phyloP scores from a whole-genome alignment of 2,329 filamentous ascomycete species.

The Xylariaceae sp. region DNA sequence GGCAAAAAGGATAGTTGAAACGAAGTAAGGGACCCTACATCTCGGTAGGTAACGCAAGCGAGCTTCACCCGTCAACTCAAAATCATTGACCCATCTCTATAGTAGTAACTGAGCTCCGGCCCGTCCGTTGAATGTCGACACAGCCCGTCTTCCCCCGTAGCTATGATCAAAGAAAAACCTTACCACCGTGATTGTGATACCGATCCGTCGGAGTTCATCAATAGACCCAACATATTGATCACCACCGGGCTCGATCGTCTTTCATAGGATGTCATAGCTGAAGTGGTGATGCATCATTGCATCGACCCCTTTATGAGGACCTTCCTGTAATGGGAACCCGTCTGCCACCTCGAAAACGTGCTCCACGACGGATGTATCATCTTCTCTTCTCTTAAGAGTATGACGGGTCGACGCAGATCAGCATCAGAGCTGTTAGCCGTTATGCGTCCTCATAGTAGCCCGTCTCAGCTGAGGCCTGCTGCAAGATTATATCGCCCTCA shows the following conservation, averaged over 20 bases:
- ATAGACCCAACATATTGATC: constrained; percentile 7
- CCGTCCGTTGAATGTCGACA: neutral
- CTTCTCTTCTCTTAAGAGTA: constrained; percentile 16
- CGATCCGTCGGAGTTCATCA: constrained; percentile 7
- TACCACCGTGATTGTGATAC: constrained; percentile 10
- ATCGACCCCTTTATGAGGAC: constrained; percentile 11
- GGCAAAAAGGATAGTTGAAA: neutral
- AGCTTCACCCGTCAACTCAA: neutral
- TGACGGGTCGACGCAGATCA: constrained; percentile 11
- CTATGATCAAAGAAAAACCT: constrained; percentile 9
- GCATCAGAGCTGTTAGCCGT: constrained; percentile 6
- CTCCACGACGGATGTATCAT: constrained; percentile 19
- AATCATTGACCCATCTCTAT: neutral
- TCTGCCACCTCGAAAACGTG: constrained; percentile 11
- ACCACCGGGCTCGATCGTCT: constrained; percentile 7
- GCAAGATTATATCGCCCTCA: neutral
- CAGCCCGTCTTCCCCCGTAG: neutral
- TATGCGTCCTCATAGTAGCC: constrained; percentile 11
- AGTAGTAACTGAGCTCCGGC: neutral
- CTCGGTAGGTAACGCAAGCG: neutral
- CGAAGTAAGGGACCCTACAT: neutral
- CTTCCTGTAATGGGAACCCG: constrained; percentile 5
- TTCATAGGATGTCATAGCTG: constrained; percentile 21
- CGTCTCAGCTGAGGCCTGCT: constrained; percentile 26
- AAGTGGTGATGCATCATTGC: constrained; percentile 24